These are phyloP conservation scores for Fusarium tanahbumbuense DNA, from an alignment of 2,329 filamentous ascomycete species.

Conservation along the genomic window DNA sequence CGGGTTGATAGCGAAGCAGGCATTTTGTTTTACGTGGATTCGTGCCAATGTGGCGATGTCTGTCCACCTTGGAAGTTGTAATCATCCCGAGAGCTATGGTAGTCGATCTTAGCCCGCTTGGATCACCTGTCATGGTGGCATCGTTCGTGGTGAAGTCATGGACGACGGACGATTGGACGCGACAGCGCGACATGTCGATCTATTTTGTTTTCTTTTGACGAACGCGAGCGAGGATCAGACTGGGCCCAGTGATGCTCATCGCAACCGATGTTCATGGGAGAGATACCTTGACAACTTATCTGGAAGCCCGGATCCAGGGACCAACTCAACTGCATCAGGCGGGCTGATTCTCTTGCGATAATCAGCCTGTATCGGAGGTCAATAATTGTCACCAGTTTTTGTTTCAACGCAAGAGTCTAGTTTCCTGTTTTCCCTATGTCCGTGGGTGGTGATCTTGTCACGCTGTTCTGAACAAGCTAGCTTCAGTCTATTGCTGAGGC, in stretches of 20 bases:
- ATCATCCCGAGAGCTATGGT: conserved; percentile 28
- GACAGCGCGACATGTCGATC: conserved; percentile 32
- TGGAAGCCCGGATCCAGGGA: conserved; percentile 10
- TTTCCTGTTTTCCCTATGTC: not conserved
- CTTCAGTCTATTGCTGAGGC: conserved; percentile 23
- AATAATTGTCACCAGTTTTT: conserved; percentile 7
- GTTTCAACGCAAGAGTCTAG: not conserved
- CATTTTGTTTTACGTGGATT: conserved; percentile 29
- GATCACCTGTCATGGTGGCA: conserved; percentile 33
- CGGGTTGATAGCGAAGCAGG: conserved; percentile 6
- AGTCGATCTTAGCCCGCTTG: conserved; percentile 42
- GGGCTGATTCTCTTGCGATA: conserved; percentile 8
- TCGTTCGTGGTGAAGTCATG: conserved; percentile 35
- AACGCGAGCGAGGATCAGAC: conserved; percentile 9
- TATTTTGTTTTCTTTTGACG: conserved; percentile 38
- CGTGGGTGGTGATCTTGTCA: conserved; percentile 15
- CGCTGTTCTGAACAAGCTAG: conserved; percentile 17
- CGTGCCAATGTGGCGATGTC: conserved; percentile 43
- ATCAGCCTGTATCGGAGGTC: conserved; percentile 12
- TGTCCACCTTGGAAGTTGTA: conserved; percentile 20
- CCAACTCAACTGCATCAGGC: conserved; percentile 18
- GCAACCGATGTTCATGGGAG: conserved; percentile 22
- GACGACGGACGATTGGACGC: conserved; percentile 17
- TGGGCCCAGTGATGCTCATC: conserved; percentile 16
- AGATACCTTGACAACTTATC: conserved; percentile 19